Evolutionary conservation across 1,139 yeast species (phyloP), one percentile per base, ranked within the genome.

Genomic region (Oligophagozyma castellii): DNA sequence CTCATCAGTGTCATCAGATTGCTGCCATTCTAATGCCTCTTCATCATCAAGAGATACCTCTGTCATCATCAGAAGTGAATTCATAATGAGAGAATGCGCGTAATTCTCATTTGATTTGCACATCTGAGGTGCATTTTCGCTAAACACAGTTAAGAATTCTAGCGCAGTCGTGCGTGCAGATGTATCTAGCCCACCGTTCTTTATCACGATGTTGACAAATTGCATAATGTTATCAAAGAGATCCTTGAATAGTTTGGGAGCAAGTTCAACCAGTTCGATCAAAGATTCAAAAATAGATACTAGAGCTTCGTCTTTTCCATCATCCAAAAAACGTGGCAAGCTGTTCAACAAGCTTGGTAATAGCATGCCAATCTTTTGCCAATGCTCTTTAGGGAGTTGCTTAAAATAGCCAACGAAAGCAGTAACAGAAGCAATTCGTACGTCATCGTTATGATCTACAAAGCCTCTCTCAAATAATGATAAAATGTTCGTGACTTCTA

Each of bases 61-160:
- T 5, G 96, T 84, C 70, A 89, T 75, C 77, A 89, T 70, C 23
- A 76, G 65, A 38, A 89, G 64, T 19, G 92, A 79, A 35, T 74
- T 70, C 36, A 77, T 59, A 19, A 89, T 81, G 54, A 89, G 65
- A 18, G 73, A 63, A 32, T 71, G 68, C 1, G 92, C 71, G 53
- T 83, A 89, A 5, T 70, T 59, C 5, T 77, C 67, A 39, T 83
- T 83, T 24, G 73, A 61, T 50, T 80, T 80, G 61, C 96, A 86
- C 98, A 89, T 89, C 29, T 75, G 73, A 24, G 98, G 98, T 4
- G 95, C 80, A 21, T 80, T 79, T 53, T 89, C 98, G 29, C 93
- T 74, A 51, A 89, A 89, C 0, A 93, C 76, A 3, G 94, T 81
- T 38, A 84, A 63, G 34, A 89, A 65, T 58, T 89, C 98, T 38